These are phyloP conservation scores for Xylaria curta DNA, from an alignment of 495 filamentous ascomycete species.

Conservation along the genomic window DNA sequence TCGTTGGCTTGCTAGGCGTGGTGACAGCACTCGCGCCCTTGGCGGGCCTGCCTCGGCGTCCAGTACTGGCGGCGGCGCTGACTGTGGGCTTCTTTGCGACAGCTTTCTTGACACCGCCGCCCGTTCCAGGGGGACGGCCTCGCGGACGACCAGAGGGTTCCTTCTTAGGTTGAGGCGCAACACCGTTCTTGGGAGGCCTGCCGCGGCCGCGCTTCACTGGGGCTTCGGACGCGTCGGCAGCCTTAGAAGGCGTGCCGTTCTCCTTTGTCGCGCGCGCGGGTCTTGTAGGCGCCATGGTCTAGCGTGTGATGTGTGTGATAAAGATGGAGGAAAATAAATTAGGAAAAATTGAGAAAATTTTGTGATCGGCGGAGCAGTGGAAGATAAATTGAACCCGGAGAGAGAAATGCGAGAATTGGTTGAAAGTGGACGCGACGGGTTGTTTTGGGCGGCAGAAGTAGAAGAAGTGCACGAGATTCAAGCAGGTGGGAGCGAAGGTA, in stretches of 20 bases:
- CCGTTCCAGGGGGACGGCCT: conserved; percentile 51
- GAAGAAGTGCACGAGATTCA: conserved; percentile 23
- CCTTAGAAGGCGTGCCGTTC: conserved; percentile 25
- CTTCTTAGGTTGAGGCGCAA: conserved; percentile 44
- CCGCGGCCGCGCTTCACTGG: conserved; percentile 54
- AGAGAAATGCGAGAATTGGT: neutral
- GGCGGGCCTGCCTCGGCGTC: conserved; percentile 45
- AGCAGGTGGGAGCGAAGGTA: neutral
- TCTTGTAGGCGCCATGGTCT: conserved; percentile 38
- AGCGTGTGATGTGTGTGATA: neutral
- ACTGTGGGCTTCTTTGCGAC: conserved; percentile 30
- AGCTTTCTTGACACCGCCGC: conserved; percentile 45
- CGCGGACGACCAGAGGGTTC: conserved; percentile 50
- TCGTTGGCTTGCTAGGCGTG: conserved; percentile 39
- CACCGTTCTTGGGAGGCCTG: conserved; percentile 48
- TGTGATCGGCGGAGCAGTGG: neutral
- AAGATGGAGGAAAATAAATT: neutral
- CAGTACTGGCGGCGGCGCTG: conserved; percentile 21
- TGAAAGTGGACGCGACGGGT: conserved; percentile 11
- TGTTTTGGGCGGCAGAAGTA: conserved; percentile 22
- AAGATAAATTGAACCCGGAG: neutral
- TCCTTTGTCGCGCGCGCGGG: conserved; percentile 36
- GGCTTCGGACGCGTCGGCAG: conserved; percentile 28
- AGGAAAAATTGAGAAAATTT: conserved; percentile 13
- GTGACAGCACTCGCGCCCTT: conserved; percentile 32